Conservation (phyloP, 2,329 filamentous ascomycete species). For the Elsinoe fawcettii region DNA sequence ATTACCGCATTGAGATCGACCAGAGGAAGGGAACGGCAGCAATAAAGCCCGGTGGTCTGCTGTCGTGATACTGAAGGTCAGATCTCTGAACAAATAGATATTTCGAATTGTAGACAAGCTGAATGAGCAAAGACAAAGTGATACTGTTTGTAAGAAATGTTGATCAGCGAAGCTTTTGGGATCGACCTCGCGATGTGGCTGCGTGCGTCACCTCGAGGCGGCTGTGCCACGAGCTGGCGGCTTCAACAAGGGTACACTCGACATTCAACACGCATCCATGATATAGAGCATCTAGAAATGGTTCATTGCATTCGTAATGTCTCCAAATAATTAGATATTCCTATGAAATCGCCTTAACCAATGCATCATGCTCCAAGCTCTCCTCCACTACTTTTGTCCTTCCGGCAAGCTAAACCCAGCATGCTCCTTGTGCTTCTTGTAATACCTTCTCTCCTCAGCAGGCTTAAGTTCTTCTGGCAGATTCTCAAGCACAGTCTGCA, state of each 20-base stretch:
- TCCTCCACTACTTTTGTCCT: neutral
- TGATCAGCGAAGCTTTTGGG: neutral
- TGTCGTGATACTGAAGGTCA: no score
- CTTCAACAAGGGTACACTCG: no score
- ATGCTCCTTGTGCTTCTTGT: conserved; percentile 84
- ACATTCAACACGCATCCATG: no score
- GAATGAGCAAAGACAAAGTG: neutral
- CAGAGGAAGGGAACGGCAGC: no score
- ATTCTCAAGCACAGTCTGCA: conserved; percentile 64
- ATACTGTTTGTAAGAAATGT: neutral
- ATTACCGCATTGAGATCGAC: neutral
- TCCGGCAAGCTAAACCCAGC: conserved; percentile 48
- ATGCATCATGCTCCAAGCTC: neutral
- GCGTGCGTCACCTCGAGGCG: neutral
- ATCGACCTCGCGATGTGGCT: neutral
- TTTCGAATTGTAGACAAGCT: no score
- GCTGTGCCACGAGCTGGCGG: neutral
- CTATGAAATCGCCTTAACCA: neutral
- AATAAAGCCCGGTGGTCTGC: neutral
- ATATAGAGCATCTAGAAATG: neutral
- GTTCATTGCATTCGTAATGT: neutral
- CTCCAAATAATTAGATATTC: neutral
- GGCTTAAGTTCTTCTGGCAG: conserved; percentile 66
- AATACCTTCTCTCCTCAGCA: conserved; percentile 56
- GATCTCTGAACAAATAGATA: no score